A percentile compares a stretch with the other conserved stretches of the same genome.
These are phyloP conservation scores for Grigorovia transvaalensis DNA, from an alignment of 805 yeast genomes.

Conservation along the genomic window DNA sequence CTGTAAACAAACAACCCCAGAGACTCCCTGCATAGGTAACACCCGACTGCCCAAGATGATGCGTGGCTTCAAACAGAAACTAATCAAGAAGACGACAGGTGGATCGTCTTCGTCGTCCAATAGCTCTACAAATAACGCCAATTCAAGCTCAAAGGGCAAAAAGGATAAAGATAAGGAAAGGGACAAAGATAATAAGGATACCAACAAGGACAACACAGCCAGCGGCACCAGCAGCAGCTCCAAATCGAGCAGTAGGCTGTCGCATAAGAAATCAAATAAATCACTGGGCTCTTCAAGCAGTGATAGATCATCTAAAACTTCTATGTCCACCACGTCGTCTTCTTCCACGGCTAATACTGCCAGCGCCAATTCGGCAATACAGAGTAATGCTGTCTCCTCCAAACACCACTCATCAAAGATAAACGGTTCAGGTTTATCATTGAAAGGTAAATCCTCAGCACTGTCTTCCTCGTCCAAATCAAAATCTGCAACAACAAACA, in stretches of 20 bases:
- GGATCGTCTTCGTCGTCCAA: constrained; percentile 22
- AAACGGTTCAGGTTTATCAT: neutral
- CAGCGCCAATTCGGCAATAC: neutral
- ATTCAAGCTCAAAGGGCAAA: constrained; percentile 34
- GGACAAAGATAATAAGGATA: constrained; percentile 6
- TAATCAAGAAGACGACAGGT: constrained; percentile 29
- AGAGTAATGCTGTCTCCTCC: constrained; percentile 7
- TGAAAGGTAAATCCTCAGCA: neutral
- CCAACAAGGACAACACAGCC: too few species aligned
- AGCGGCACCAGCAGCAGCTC: constrained; percentile 3
- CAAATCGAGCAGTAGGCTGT: constrained; percentile 4
- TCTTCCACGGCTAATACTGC: neutral
- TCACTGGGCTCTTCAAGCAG: constrained; percentile 7
- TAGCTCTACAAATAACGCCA: constrained; percentile 15
- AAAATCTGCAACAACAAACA: neutral
- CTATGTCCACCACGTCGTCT: constrained; percentile 3
- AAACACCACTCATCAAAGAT: constrained; percentile 9
- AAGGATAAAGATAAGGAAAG: constrained; percentile 30
- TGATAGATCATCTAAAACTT: constrained; percentile 3
- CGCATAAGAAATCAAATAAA: neutral
- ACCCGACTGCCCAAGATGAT: constrained; percentile 56
- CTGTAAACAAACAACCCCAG: too few species aligned
- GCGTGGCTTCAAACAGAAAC: constrained; percentile 61
- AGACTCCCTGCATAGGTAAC: neutral
- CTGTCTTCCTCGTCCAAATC: neutral